Percentiles rank a stretch among this genome's conserved stretches.
Conservation (phyloP, 352 stramenopile genomes). For the Peronospora destructor region DNA sequence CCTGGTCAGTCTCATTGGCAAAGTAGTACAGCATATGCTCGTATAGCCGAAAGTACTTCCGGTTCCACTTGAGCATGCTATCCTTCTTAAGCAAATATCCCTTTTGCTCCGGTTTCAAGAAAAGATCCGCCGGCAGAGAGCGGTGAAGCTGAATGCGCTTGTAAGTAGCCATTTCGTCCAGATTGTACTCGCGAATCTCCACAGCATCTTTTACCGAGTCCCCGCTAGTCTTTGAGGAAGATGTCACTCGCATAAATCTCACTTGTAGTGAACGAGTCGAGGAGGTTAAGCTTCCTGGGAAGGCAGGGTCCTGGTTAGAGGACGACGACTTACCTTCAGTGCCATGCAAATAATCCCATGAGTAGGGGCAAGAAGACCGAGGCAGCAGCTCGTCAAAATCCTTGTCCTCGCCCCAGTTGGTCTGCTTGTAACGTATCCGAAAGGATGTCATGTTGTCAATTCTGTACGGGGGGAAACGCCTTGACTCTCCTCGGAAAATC, state of each 20-base stretch:
- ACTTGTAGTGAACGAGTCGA: conserved; percentile 69
- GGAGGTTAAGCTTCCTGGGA: conserved; percentile 46
- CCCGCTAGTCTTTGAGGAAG: conserved; percentile 35
- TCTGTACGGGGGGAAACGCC: conserved; percentile 81
- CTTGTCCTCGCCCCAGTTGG: conserved; percentile 59
- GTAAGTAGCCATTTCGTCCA: conserved; percentile 82
- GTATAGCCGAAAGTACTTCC: conserved; percentile 84
- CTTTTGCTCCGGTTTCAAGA: conserved; percentile 70
- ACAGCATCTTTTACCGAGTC: conserved; percentile 74
- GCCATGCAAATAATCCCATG: conserved; percentile 78
- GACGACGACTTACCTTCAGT: conserved; percentile 53
- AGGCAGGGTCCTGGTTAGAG: conserved; percentile 59
- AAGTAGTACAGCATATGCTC: conserved; percentile 88
- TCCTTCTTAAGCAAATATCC: conserved; percentile 83
- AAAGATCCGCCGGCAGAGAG: conserved; percentile 75
- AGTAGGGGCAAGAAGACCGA: conserved; percentile 72
- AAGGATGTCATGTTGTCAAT: conserved; percentile 90
- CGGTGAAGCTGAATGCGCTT: conserved; percentile 74
- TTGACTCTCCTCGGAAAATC: conserved; percentile 81
- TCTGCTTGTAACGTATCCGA: conserved; percentile 82
- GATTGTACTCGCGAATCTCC: conserved; percentile 83
- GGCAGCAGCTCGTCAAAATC: conserved; percentile 74
- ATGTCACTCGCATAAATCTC: conserved; percentile 85
- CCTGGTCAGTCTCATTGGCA: conserved; percentile 73
- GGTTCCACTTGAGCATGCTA: conserved; percentile 86